Evolutionary conservation across 2,329 filamentous ascomycete species (phyloP).

Genomic region (Didymosphaeria variabile): DNA sequence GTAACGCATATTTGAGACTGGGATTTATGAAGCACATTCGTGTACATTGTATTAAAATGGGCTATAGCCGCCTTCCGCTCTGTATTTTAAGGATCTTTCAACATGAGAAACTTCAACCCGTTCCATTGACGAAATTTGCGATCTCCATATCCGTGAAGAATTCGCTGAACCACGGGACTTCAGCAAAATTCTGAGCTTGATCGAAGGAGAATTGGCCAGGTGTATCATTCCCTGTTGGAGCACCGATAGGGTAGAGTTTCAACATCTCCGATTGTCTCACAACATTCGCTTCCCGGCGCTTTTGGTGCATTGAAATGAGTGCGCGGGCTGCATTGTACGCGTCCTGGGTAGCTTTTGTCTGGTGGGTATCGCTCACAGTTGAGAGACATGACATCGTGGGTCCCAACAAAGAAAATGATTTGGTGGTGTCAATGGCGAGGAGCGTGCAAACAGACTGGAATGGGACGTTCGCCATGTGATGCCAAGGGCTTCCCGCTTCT

Average conservation of each 20-base stretch:
- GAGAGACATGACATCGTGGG: conserved; percentile 57
- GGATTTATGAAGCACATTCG: too few species aligned
- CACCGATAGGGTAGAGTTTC: conserved; percentile 7
- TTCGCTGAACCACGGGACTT: conserved; percentile 11
- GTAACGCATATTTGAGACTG: too few species aligned
- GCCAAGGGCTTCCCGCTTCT: conserved; percentile 61
- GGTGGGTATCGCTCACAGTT: conserved; percentile 42
- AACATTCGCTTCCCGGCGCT: conserved; percentile 8
- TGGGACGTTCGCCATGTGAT: conserved; percentile 67
- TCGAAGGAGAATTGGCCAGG: not conserved
- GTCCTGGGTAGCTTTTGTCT: conserved; percentile 52
- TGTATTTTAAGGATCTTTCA: not conserved
- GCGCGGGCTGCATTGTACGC: conserved; percentile 14
- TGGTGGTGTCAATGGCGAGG: conserved; percentile 63
- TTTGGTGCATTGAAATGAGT: conserved; percentile 12
- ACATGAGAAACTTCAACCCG: not conserved
- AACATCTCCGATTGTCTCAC: conserved; percentile 11
- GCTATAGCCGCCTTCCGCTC: not conserved
- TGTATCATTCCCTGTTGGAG: not conserved
- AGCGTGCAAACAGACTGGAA: conserved; percentile 67
- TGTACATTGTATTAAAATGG: not conserved
- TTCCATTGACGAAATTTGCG: conserved; percentile 3
- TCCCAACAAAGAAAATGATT: conserved; percentile 58
- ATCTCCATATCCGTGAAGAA: conserved; percentile 11
- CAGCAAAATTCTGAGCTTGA: conserved; percentile 9